phyloP scores from a whole-genome alignment of 306 rosid genomes.

The Trichosanthes cucumerina region DNA sequence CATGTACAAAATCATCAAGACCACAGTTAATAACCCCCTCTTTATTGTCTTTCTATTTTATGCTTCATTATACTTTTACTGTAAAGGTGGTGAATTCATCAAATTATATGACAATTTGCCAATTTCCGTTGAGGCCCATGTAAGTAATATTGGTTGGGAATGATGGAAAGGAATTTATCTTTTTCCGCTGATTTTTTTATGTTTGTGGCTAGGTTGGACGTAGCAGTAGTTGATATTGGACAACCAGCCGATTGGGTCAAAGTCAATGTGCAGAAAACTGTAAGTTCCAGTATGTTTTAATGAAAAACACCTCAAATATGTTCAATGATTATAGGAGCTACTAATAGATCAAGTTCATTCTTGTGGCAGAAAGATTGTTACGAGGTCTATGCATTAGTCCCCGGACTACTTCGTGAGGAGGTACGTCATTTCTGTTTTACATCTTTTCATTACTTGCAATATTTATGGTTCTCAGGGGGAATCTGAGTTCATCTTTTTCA shows the following conservation, averaged over 20 bases:
- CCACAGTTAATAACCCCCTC: conserved; percentile 61
- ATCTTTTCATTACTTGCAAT: conserved; percentile 2
- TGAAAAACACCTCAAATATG: not conserved
- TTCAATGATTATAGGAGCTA: not conserved
- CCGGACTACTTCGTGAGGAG: conserved; percentile 99
- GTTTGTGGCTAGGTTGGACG: conserved; percentile 54
- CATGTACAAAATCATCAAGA: conserved; percentile 63
- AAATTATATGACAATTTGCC: not conserved
- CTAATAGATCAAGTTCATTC: conserved; percentile 9
- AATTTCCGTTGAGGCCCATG: not conserved
- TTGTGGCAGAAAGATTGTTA: conserved; percentile 84
- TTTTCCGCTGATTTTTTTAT: conserved; percentile 17
- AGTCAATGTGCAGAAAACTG: conserved; percentile 88
- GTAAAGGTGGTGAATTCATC: not conserved
- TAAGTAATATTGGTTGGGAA: not conserved
- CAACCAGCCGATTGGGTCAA: conserved; percentile 99
- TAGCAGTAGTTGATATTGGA: conserved; percentile 70
- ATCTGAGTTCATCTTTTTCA: not conserved
- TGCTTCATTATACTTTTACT: not conserved
- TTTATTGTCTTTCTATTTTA: conserved; percentile 1
- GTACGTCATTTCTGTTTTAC: conserved; percentile 22
- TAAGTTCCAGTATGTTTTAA: conserved; percentile 28
- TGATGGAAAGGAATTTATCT: not conserved
- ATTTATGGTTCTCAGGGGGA: not conserved
- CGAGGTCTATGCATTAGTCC: conserved; percentile 95